Conservation (phyloP, 2,329 filamentous ascomycete genomes). For the Sphaerulina vaccinii region DNA sequence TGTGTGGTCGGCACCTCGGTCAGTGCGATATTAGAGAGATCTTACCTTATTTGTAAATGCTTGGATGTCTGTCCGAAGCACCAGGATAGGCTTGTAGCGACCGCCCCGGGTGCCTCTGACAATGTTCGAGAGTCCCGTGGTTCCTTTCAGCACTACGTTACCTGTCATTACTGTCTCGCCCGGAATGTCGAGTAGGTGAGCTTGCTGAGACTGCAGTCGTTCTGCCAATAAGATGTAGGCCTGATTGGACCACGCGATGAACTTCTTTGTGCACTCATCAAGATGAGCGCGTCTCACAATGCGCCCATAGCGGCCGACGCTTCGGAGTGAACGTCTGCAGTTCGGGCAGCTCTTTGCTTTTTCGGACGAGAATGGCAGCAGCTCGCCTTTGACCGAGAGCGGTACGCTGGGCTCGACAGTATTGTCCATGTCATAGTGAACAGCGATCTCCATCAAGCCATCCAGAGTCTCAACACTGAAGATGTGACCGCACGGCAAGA, state of each 20-base stretch:
- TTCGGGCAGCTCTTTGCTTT: slow-evolving; percentile 55
- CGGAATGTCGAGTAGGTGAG: slow-evolving; percentile 9
- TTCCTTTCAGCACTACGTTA: too few species aligned
- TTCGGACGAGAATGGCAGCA: slow-evolving; percentile 51
- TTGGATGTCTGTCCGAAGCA: too few species aligned
- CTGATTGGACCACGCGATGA: slow-evolving; percentile 55
- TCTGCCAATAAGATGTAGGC: slow-evolving; percentile 45
- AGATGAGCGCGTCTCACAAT: slow-evolving; percentile 60
- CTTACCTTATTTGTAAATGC: too few species aligned
- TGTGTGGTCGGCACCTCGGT: too few species aligned
- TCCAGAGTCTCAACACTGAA: slow-evolving; percentile 62
- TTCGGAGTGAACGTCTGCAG: slow-evolving; percentile 60
- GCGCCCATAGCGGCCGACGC: slow-evolving; percentile 61
- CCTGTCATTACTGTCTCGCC: too few species aligned
- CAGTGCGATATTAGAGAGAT: too few species aligned
- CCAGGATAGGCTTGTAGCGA: too few species aligned
- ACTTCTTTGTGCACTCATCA: slow-evolving; percentile 64
- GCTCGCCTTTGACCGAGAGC: slow-evolving; percentile 25
- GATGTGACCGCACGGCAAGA: slow-evolving; percentile 64
- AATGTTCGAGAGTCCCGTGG: too few species aligned
- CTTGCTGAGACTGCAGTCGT: slow-evolving; percentile 31
- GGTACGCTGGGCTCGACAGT: not conserved
- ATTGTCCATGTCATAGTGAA: slow-evolving; percentile 49
- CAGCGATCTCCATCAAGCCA: slow-evolving; percentile 55
- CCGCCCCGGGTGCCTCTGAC: too few species aligned